phyloP scores from a whole-genome alignment of 495 filamentous ascomycete genomes.

The Xylaria sp. region DNA sequence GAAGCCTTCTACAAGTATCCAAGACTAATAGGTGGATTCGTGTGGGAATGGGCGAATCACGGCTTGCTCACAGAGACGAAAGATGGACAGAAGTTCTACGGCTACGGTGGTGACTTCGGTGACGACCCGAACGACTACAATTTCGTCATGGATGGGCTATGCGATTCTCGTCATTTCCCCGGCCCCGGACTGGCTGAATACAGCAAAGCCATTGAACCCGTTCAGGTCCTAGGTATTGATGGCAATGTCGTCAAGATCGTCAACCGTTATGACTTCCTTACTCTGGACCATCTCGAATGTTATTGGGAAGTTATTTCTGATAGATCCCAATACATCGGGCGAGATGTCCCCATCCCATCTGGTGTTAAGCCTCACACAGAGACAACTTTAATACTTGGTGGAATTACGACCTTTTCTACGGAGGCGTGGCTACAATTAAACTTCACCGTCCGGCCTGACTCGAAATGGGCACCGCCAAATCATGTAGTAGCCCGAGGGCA shows the following conservation, averaged over 20 bases:
- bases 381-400: slow-evolving; percentile 39
- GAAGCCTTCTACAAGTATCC: slow-evolving; percentile 69
- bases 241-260: slow-evolving; percentile 51
- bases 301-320: slow-evolving; percentile 54
- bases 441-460: slow-evolving; percentile 46
- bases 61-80: slow-evolving; percentile 62
- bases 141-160: slow-evolving; percentile 74
- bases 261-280: slow-evolving; percentile 62
- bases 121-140: slow-evolving; percentile 73
- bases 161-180: slow-evolving; percentile 64
- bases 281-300: slow-evolving; percentile 56
- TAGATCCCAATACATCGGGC: slow-evolving; percentile 35
- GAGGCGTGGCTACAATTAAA: slow-evolving; percentile 55
- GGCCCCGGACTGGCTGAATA: slow-evolving; percentile 68
- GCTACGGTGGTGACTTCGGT: slow-evolving; percentile 75
- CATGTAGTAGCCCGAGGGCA: slow-evolving; percentile 62
- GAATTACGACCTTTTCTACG: slow-evolving; percentile 20
- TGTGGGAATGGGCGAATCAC: slow-evolving; percentile 82
- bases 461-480: slow-evolving; percentile 53
- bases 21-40: slow-evolving; percentile 72
- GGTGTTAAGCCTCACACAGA: slow-evolving; percentile 47
- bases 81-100: slow-evolving; percentile 65
- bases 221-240: slow-evolving; percentile 50
- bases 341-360: slow-evolving; percentile 45
- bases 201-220: slow-evolving; percentile 69